Evolutionary conservation across 2,329 filamentous ascomycete species (phyloP), one percentile per base, ranked within the genome.

Genomic region (Talaromyces sp.): DNA sequence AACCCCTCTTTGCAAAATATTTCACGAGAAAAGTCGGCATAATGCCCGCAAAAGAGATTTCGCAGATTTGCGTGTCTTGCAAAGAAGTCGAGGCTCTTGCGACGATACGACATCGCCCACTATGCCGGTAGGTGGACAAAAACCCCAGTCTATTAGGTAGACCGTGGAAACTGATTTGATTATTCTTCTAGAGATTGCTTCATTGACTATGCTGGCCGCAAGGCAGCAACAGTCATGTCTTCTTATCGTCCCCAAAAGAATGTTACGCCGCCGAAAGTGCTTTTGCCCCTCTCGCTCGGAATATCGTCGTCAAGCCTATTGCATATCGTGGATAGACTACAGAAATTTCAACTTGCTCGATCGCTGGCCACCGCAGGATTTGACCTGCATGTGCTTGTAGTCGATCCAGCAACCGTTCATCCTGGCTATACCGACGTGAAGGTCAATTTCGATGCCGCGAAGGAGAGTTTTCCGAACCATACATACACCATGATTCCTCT

Each of bases 271-370:
- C 80, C 79, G 69, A 85, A 78, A 70, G 85, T 97, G 58, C 81
- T 97, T 19, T 81, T 97, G 22, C 92, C 93, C 5, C 81, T 97
- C 1, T 97, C 93, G 0, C 89, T 92, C 72, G 94, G 95, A 0
- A 82, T 90, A 1, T 95, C 91, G 1, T 98, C 94, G 0, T 84
- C 90, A 15, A 86, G 88, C 15, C 82, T 99, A 51, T 82, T 96
- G 34, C 86, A 94, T 71, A 83, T 96, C 25, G 81, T 98, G 63
- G 86, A 91, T 75, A 80, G 84, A 67, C 91, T 92, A 72, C 82
- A 91, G 54, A 82, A 85, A 69, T 85, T 84, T 63, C 90, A 94
- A 74, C 82, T 85, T 47, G 81, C 84, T 51, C 88, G 86, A 67
- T 88, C 87, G 70, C 73, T 74, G 61, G 86, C 87, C 4, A 85